Conservation (phyloP, 805 yeast genomes). For the Candida morakotiae region DNA sequence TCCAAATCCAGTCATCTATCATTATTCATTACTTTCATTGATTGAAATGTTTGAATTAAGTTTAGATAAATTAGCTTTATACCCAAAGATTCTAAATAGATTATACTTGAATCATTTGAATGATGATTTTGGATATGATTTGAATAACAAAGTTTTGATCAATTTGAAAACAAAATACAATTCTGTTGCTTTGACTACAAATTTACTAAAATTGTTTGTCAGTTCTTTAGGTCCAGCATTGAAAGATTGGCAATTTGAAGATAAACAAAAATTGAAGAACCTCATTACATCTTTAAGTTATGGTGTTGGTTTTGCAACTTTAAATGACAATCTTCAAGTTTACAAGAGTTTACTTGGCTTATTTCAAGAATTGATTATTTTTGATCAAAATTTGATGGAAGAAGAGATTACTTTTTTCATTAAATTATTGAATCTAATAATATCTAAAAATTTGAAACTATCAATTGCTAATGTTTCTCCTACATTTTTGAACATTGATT, state of each 20-base stretch:
- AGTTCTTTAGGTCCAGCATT: slow-evolving; percentile 38
- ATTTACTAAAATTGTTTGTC: slow-evolving; percentile 25
- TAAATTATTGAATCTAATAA: slow-evolving; percentile 21
- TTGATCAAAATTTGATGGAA: slow-evolving; percentile 32
- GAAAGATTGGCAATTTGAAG: slow-evolving; percentile 16
- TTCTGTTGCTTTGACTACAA: slow-evolving; percentile 19
- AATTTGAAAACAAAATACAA: slow-evolving; percentile 32
- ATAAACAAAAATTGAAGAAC: slow-evolving; percentile 20
- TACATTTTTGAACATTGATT: slow-evolving; percentile 36
- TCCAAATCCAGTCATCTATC: slow-evolving; percentile 82
- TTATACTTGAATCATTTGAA: slow-evolving; percentile 30
- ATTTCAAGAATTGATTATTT: slow-evolving; percentile 36
- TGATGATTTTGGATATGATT: slow-evolving; percentile 34
- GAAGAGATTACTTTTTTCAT: slow-evolving; percentile 28
- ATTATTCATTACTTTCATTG: slow-evolving; percentile 63
- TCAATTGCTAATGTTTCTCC: slow-evolving; percentile 30
- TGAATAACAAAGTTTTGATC: slow-evolving; percentile 27
- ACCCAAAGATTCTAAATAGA: slow-evolving; percentile 35
- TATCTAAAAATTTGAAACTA: slow-evolving; percentile 32
- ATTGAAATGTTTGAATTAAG: slow-evolving; percentile 54
- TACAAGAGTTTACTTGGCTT: slow-evolving; percentile 20
- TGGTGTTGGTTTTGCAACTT: slow-evolving; percentile 28
- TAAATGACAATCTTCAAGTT: slow-evolving; percentile 23
- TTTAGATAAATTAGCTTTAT: slow-evolving; percentile 36
- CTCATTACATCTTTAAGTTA: slow-evolving; percentile 24